Evolutionary conservation across 2,329 filamentous ascomycete species (phyloP).

Genomic region (Fusarium concolor): DNA sequence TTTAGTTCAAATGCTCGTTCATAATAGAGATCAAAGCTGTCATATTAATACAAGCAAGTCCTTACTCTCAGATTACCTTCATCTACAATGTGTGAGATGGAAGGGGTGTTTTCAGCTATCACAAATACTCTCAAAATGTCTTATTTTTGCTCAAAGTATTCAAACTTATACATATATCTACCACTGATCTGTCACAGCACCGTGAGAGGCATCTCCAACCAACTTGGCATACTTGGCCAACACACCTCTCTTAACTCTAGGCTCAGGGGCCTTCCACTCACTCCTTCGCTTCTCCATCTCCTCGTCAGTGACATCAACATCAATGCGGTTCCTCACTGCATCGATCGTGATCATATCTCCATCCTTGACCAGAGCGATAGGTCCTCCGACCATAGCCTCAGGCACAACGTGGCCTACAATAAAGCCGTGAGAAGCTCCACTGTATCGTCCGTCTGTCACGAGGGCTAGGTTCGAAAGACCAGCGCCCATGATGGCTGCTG

Average conservation of each 20-base stretch:
- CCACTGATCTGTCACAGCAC: conserved; percentile 81
- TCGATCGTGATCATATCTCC: conserved; percentile 90
- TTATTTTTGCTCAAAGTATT: conserved; percentile 1
- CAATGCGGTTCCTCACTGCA: conserved; percentile 82
- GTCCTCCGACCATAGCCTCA: conserved; percentile 88
- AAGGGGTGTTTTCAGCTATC: too few relatives aligned
- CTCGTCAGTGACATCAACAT: conserved; percentile 72
- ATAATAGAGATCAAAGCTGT: conserved; percentile 40
- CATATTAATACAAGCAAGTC: conserved; percentile 27
- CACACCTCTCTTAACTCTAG: conserved; percentile 81
- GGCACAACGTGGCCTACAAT: conserved; percentile 94
- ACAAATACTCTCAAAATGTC: conserved; percentile 1
- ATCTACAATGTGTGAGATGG: background rate
- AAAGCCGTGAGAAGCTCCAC: conserved; percentile 89
- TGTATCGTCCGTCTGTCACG: conserved; percentile 92
- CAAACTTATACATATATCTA: conserved; percentile 27
- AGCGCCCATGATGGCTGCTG: conserved; percentile 92
- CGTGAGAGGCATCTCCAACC: conserved; percentile 91
- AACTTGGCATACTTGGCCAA: conserved; percentile 90
- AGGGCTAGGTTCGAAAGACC: conserved; percentile 88
- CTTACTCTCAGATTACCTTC: background rate
- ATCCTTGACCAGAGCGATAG: conserved; percentile 83
- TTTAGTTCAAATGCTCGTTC: conserved; percentile 34
- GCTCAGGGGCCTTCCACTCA: conserved; percentile 77
- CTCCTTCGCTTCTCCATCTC: conserved; percentile 74